Evolutionary conservation across 805 yeast genomes (phyloP).

Genomic region (Ogataea naganishii): DNA sequence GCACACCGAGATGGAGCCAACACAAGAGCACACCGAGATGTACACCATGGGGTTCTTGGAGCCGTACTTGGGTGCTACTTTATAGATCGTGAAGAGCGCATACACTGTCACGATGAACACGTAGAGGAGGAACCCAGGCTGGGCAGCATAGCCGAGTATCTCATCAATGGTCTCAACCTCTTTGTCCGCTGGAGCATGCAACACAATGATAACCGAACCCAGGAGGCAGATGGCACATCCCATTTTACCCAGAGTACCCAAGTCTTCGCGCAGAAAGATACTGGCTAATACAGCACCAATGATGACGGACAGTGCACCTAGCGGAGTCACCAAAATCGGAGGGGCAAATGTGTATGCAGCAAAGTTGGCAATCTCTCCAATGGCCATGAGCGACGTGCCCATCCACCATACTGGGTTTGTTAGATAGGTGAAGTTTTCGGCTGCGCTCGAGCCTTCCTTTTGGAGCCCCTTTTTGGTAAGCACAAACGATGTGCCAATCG

Average conservation of each 20-base stretch:
- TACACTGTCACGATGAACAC: conserved; percentile 54
- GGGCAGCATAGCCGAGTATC: conserved; percentile 68
- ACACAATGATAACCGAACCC: conserved; percentile 80
- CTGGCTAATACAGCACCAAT: conserved; percentile 91
- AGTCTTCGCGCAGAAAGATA: conserved; percentile 72
- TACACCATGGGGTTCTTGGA: conserved; percentile 79
- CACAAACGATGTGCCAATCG: conserved; percentile 85
- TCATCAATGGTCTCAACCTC: conserved; percentile 85
- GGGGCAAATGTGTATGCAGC: conserved; percentile 96
- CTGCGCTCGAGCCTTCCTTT: conserved; percentile 48
- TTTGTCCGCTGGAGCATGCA: conserved; percentile 93
- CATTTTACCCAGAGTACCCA: conserved; percentile 81
- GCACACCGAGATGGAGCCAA: conserved; percentile 87
- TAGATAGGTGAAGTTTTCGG: conserved; percentile 70
- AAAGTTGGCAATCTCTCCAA: conserved; percentile 86
- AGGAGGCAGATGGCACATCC: conserved; percentile 88
- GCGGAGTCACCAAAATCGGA: conserved; percentile 83
- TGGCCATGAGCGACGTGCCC: conserved; percentile 83
- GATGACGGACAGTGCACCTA: conserved; percentile 84
- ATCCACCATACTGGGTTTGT: conserved; percentile 92
- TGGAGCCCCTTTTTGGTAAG: conserved; percentile 81
- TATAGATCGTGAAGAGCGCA: conserved; percentile 71
- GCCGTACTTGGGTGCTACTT: conserved; percentile 75
- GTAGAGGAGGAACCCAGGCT: conserved; percentile 69
- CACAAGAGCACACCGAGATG: conserved; percentile 81